Base-by-base conservation (phyloP, 345 rosid species). In the Dipteronia sinensis region DNA sequence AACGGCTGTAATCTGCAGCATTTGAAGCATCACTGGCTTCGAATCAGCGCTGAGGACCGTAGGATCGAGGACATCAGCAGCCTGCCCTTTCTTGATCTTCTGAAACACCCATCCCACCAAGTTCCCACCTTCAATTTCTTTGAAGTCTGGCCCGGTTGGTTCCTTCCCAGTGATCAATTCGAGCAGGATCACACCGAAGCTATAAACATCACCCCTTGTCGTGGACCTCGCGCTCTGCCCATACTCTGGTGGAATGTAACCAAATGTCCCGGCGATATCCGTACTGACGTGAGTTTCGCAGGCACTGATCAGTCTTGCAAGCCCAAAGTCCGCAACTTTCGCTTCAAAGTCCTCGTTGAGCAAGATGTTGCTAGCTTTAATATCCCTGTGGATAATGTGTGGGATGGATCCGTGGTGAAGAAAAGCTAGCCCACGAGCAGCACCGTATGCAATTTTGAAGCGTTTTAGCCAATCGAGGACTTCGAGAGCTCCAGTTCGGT, bases 181-280 rank as follows among this genome's bases (percentile, higher is more conserved):
- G 13, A 96, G 85, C 76, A 96, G 78, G 22, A 94, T 93, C 16
- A 96, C 99, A 2, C 98, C 99, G 25, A 92, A 92, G 81, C 98
- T 93, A 42, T 91, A 96, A 23, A 96, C 99, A 74, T 96, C 99
- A 6, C 98, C 99, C 65, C 83, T 90, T 1, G 88, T 80, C 0
- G 98, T 92, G 3, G 93, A 92, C 81, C 93, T 81, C 7, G 92
- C 90, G 10, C 97, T 90, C 86, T 96, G 99, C 10, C 97, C 98
- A 12, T 94, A 96, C 83, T 94, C 99, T 0, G 98, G 98, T 1
- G 99, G 99, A 42, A 96, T 92, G 82, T 96, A 96, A 17, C 98
- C 98, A 0, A 91, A 85, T 4, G 98, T 91, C 29, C 99, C 99
- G 0, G 98, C 99, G 0, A 94, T 88, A 23, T 92, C 92, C 0